Conservation (phyloP, 1,139 yeast species). For the Geotrichum europaeum region DNA sequence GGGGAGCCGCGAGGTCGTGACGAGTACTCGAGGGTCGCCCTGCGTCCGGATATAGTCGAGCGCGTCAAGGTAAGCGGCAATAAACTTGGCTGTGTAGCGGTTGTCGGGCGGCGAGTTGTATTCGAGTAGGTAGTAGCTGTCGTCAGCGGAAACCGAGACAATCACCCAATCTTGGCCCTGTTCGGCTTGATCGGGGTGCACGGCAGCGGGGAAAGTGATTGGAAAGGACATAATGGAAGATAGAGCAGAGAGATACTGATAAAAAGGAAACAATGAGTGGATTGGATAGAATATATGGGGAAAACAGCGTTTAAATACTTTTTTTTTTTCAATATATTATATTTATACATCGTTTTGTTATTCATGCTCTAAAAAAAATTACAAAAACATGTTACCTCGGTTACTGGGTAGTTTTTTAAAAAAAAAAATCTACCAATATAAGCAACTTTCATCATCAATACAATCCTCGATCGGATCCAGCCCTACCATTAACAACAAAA, state of each 20-base stretch:
- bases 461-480: not conserved
- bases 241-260: not conserved
- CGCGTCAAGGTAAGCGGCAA: conserved; percentile 33
- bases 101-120: conserved; percentile 35
- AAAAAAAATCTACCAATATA: not conserved
- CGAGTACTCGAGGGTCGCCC: conserved; percentile 30
- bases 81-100: conserved; percentile 31
- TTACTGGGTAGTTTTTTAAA: not conserved
- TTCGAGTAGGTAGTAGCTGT: conserved; percentile 30
- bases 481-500: not conserved
- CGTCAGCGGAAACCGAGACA: conserved; percentile 24
- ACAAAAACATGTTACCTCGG: not conserved
- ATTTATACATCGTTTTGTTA: not conserved
- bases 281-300: not conserved
- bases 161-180: conserved; percentile 12
- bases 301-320: not conserved
- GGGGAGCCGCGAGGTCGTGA: conserved; percentile 35
- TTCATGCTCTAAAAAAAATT: not conserved
- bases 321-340: not conserved
- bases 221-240: conserved; percentile 18
- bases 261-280: not conserved
- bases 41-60: conserved; percentile 28
- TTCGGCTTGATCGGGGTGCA: conserved; percentile 15
- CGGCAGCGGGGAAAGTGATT: conserved; percentile 23
- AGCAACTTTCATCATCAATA: not conserved